A percentile compares a stretch with the other conserved stretches of the same genome.
Conservation (phyloP, 108 stramenopile species). For the Epithemia pelagica region DNA sequence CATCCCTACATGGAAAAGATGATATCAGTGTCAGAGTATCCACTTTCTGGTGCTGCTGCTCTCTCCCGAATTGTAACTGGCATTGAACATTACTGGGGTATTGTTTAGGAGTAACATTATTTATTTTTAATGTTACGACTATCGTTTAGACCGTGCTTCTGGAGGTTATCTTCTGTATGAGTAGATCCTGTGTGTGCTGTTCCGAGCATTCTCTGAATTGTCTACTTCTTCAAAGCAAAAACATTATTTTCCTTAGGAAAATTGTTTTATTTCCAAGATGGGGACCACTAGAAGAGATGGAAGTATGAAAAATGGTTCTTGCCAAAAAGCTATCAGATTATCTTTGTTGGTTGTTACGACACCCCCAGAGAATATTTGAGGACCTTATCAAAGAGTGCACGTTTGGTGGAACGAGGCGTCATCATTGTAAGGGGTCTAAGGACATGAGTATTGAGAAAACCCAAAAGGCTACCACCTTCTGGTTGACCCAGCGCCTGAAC, state of each 20-base stretch:
- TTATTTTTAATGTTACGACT: background rate
- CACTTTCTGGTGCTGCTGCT: conserved; percentile 90
- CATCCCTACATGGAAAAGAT: conserved; percentile 95
- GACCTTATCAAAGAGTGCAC: conserved; percentile 61
- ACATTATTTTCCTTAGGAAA: no score
- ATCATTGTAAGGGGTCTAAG: conserved; percentile 62
- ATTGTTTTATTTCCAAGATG: no score
- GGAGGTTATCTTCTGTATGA: no score
- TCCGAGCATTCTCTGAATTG: no score
- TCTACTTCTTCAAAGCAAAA: no score
- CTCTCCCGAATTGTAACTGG: conserved; percentile 84
- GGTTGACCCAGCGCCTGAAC: conserved; percentile 81
- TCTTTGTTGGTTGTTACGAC: background rate
- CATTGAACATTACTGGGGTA: conserved; percentile 94
- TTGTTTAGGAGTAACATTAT: conserved; percentile 43
- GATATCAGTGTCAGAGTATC: conserved; percentile 92
- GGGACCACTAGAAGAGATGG: no score
- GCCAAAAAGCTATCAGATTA: no score
- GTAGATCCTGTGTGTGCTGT: no score
- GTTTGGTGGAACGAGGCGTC: conserved; percentile 61
- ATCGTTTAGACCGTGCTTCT: no score
- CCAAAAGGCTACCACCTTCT: conserved; percentile 27
- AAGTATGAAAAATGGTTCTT: no score
- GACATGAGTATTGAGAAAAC: conserved; percentile 41
- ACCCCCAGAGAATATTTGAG: conserved; percentile 71